Evolutionary conservation across 108 stramenopile species (phyloP), one percentile per base, ranked within the genome.

Genomic region (Skeletonema grethae): DNA sequence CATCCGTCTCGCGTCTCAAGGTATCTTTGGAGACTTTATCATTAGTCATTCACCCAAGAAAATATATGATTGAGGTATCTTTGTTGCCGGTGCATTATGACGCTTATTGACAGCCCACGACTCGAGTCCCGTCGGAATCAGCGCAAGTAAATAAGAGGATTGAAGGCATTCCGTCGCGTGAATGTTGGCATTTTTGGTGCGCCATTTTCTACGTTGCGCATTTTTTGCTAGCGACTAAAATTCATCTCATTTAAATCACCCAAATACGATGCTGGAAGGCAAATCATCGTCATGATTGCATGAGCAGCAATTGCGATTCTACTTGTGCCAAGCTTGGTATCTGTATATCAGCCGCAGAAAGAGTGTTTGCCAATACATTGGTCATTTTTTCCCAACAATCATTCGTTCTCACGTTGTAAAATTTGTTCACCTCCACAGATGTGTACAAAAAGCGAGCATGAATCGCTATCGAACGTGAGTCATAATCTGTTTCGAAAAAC

Each of bases 391-490:
- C 64, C 73, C 73, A 74, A 1, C 65, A 65, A 22, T 74, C 57
- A 15, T 39, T 29, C 5, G 64, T 74, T 60, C 73, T 18, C 13
- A 74, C 41, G 28, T 45, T 30, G 39, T 64, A 55, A 65, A 74
- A 74, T 43, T 65, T 31, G 22, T 65, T 46, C 4, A 74, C 57
- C 1, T 74, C 73, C 20, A 30, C 73, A 11, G 73, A 74, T 31
- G 73, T 74, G 20, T 74, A 74, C 6, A 74, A 28, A 60, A 74
- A 55, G 4, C 73, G 55, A 22, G 73, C 73, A 60, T 74, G 73
- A 29, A 74, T 74, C 0, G 73, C 73, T 58, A 74, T 65, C 28
- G 61, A 63, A 20, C 73, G 15, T 20, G 56, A 11, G 20, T 34
- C 29, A 50, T 74, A 65, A 58, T 74, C 64, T 35, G 73, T 66